Base-by-base conservation (phyloP, 148 eudicot species). In the Tetragonia tetragonoides region DNA sequence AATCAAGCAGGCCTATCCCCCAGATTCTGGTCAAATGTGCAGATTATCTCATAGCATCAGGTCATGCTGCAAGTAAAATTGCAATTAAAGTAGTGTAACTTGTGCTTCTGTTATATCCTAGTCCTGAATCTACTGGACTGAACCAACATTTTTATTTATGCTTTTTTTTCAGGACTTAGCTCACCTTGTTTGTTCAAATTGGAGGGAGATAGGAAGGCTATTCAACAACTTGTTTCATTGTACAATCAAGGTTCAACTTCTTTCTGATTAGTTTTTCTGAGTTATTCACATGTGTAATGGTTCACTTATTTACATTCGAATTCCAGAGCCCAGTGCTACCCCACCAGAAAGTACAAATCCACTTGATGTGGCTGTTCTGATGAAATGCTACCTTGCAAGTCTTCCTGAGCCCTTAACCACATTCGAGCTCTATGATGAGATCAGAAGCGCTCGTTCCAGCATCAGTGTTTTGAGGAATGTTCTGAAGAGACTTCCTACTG, bases 351-450 rank as follows among this genome's bases (percentile, higher is more conserved):
- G 90, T 74, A 54, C 87, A 70, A 87, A 85, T 78, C 83, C 97
- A 39, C 78, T 88, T 71, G 93, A 95, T 83, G 87, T 88, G 80
- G 99, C 97, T 64, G 85, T 89, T 78, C 86, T 95, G 57, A 80
- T 87, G 59, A 95, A 95, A 87, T 95, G 97, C 79, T 95, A 92
- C 84, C 88, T 95, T 81, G 96, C 94, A 54, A 92, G 97, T 84
- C 94, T 95, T 69, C 94, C 99, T 65, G 93, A 95, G 81, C 99
- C 99, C 24, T 71, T 95, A 44, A 84, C 86, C 71, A 91, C 94
- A 44, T 89, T 87, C 81, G 94, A 89, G 71, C 88, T 88, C 18
- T 88, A 90, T 80, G 85, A 88, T 76, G 97, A 92, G 79, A 88
- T 95, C 70, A 87, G 88, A 84, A 76, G 84, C 68, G 88, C 89